A percentile compares a stretch with the other conserved stretches of the same genome.
Evolutionary conservation across 257 asterid species (phyloP).

Genomic region (Pogostemon cablin): DNA sequence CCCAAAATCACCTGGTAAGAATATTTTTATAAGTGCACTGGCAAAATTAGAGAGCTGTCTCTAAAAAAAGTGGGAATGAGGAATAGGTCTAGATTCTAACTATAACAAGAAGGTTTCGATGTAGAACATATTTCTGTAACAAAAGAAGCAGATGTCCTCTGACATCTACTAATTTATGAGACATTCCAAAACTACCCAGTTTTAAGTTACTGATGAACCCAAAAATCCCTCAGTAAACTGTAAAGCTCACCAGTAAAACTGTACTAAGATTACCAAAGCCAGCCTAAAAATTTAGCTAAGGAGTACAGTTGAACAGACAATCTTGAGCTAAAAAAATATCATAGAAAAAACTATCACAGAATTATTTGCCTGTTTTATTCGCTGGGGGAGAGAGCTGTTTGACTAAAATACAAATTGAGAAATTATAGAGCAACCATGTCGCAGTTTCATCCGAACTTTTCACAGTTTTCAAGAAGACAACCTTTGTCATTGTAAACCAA

Average conservation of each 20-base stretch:
- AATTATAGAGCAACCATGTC: background rate
- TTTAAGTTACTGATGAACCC: too few relatives aligned
- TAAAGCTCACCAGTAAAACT: too few relatives aligned
- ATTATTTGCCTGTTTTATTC: background rate
- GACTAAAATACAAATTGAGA: background rate
- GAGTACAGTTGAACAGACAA: background rate
- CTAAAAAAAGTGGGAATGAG: background rate
- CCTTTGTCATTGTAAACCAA: slow-evolving; percentile 16
- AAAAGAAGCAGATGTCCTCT: background rate
- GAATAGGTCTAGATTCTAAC: background rate
- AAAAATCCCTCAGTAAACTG: too few relatives aligned
- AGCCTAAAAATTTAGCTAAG: too few relatives aligned
- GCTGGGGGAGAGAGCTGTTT: slow-evolving; percentile 11
- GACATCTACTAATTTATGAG: background rate
- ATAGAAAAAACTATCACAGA: background rate
- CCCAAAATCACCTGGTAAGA: slow-evolving; percentile 81
- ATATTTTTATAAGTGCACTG: slow-evolving; percentile 28
- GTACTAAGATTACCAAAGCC: too few relatives aligned
- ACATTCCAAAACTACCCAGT: background rate
- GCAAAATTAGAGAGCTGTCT: slow-evolving; percentile 4
- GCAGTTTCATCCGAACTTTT: slow-evolving; percentile 15
- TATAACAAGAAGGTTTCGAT: background rate
- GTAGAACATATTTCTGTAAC: background rate
- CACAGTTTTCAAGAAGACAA: slow-evolving; percentile 11
- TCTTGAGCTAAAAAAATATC: background rate